These are phyloP conservation scores for Aegilops sharonensis DNA, from an alignment of 176 grass and related monocot genomes.

Conservation along the genomic window DNA sequence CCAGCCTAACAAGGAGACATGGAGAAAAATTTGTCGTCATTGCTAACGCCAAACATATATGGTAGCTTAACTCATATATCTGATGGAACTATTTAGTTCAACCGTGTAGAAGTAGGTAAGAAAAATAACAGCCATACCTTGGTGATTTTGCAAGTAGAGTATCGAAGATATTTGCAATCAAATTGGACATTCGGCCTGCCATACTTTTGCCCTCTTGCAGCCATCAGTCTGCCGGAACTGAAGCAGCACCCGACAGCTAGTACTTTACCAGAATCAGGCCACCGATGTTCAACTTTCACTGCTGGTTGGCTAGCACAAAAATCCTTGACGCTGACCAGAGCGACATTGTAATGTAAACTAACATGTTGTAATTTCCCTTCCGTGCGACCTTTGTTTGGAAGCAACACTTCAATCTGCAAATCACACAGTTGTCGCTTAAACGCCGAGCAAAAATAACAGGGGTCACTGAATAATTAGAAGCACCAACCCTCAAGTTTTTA, in stretches of 20 bases:
- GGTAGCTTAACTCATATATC: neutral
- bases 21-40: neutral
- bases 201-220: neutral
- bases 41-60: neutral
- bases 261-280: neutral
- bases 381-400: neutral
- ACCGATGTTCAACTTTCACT: neutral
- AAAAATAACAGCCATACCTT: neutral
- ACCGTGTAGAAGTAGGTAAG: neutral
- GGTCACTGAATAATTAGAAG: neutral
- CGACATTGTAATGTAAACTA: neutral
- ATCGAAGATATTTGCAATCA: neutral
- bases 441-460: neutral
- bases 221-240: neutral
- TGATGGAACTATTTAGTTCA: neutral
- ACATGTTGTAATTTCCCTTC: neutral
- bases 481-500: conserved; percentile 3
- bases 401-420: conserved; percentile 23
- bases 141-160: conserved; percentile 1
- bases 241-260: neutral
- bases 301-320: neutral
- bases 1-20: neutral
- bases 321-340: conserved; percentile 16
- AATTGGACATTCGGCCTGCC: neutral
- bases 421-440: neutral